phyloP scores from a whole-genome alignment of 495 filamentous ascomycete species.

The Cladorrhinum samala region DNA sequence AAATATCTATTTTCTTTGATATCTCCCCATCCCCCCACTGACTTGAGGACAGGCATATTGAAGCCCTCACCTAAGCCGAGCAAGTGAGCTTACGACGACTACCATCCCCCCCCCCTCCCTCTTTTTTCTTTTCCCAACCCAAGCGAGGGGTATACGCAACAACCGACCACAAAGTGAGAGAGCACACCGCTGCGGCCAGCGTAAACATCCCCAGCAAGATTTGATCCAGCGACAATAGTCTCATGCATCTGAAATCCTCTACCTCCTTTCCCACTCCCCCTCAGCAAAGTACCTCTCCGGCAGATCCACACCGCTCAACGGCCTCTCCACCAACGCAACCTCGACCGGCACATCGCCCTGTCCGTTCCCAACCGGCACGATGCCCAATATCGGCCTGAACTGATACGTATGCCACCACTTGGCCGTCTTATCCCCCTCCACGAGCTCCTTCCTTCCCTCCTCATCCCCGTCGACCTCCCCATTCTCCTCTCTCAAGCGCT shows the following conservation, averaged over 20 bases:
- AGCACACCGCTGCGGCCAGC: no score
- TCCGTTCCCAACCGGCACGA: slow-evolving; percentile 53
- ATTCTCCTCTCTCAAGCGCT: slow-evolving; percentile 29
- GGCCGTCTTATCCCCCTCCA: slow-evolving; percentile 18
- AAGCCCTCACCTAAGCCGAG: no score
- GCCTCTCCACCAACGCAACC: slow-evolving; percentile 82
- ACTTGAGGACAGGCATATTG: no score
- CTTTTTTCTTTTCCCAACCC: background rate
- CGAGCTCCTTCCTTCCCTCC: slow-evolving; percentile 7
- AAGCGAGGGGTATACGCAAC: no score
- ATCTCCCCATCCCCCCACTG: no score
- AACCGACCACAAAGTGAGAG: no score
- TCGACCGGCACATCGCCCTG: slow-evolving; percentile 49
- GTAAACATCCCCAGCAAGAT: no score
- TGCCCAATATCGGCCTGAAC: slow-evolving; percentile 84
- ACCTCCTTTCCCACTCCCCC: slow-evolving; percentile 45
- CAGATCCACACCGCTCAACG: slow-evolving; percentile 75
- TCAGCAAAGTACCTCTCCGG: slow-evolving; percentile 65
- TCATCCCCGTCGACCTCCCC: slow-evolving; percentile 15
- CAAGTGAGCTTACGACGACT: background rate
- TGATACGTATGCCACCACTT: slow-evolving; percentile 79
- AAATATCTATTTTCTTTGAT: no score
- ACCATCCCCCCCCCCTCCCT: background rate
- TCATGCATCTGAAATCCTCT: background rate
- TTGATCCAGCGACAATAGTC: no score